Evolutionary conservation across 306 rosid genomes (phyloP), one percentile per base, ranked within the genome.

Genomic region (Cucurbita moschata): DNA sequence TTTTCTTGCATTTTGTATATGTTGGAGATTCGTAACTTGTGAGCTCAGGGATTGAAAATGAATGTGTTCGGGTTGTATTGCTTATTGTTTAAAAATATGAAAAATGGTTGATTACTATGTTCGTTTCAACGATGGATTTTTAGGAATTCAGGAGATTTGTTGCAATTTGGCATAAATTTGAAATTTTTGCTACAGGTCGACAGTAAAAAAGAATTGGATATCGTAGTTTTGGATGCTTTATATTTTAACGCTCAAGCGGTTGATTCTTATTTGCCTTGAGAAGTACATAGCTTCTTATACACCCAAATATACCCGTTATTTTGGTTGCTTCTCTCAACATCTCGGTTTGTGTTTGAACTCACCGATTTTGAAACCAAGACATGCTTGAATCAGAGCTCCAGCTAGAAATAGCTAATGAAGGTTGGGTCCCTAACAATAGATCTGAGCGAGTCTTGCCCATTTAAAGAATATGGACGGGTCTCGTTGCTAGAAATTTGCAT

Each of bases 321-420:
- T 26, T 26, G 1, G 26, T 26, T 26, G 26, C 26, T 1, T 2
- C 69, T 52, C 84, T 81, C 42, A 81, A 19, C 4, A 15, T 19
- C 67, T 77, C 81, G 1, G 9, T 74, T 79, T 6, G 74, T 62
- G 19, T 53, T 58, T 10, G 77, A 72, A 50, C 76, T 67, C 12
- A 86, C 56, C 12, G 77, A 42, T 69, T 86, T 68, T 0, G 89
- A 77, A 64, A 81, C 84, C 3, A 81, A 77, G 53, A 26, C 26
- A 1, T 2, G 26, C 26, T 26, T 26, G 1, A 21, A 21, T 21
- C 26, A 26, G 2, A 26, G 26, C 2, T 26, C 26, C 2, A 0
- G 26, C 2, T 26, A 26, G 26, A 26, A 26, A 26, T 26, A 26
- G 26, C 2, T 26, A 26, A 26, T 26, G 26, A 26, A 26, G 26